Base-by-base conservation (phyloP, 106 monocot species). In the Triglochin maritima region DNA sequence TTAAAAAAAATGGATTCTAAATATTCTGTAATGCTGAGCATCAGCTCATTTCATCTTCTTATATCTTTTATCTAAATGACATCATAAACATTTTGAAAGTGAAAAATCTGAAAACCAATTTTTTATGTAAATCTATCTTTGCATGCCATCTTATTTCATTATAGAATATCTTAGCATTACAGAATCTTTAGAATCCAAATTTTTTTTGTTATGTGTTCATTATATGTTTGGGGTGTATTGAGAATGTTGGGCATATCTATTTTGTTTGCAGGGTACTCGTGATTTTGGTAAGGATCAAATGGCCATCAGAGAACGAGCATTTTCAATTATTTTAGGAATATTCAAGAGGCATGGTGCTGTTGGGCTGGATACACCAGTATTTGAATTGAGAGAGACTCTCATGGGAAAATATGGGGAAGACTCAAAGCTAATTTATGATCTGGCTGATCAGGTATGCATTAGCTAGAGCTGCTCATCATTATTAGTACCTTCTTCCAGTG, bases 381-480 rank as follows among this genome's bases (percentile, higher is more conserved):
- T 98, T 82, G 98, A 98, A 74, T 57, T 98, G 53, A 86, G 88
- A 69, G 98, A 98, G 62, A 98, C 98, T 59, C 82, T 98, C 46
- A 98, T 92, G 92, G 98, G 98, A 49, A 98, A 98, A 77, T 98
- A 98, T 73, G 98, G 98, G 4, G 98, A 98, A 77, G 98, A 98
- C 81, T 98, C 98, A 68, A 98, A 98, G 75, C 79, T 98, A 62
- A 92, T 98, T 53, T 98, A 84, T 81, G 98, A 98, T 73, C 92
- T 98, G 71, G 98, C 88, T 79, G 98, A 98, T 50, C 98, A 98
- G 98, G 98, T 98, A 72, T 70, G 4, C 4, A 14, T 66, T 53
- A 29, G 52, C 52, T 8, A 52, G 0, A 52, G 11, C 52, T 8
- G 11, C 11, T 52, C 52, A 0, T 52, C 7, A 52, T 52, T 52